Evolutionary conservation across 2,329 filamentous ascomycete genomes (phyloP), one percentile per base, ranked within the genome.

Genomic region (Penicillium thymicola): DNA sequence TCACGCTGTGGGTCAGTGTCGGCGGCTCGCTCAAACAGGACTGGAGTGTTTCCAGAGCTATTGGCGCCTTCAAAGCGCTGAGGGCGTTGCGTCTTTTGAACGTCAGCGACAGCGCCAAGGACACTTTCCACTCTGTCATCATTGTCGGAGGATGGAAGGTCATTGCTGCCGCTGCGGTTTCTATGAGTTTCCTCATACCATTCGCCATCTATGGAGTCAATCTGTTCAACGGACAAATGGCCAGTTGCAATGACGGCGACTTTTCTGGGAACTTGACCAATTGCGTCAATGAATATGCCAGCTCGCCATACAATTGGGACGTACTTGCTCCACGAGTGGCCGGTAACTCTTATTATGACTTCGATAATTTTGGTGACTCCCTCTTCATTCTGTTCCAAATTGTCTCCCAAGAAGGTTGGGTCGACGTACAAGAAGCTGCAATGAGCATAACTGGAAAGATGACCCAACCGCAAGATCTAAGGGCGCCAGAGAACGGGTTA

Each of bases 361-460:
- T 99, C 70, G 94, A 99, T 73, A 89, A 95, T 70, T 99, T 99
- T 67, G 90, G 89, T n/a, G 85, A 90, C 52, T 89, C 93, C 0
- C 81, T 99, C 34, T 97, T 97, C 78, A 95, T 96, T 59, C 89
- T 99, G 58, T 99, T 97, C 78, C 92, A 97, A 73, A 97, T 99
- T 75, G 93, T 97, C 41, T 97, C 93, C 51, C 94, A 99, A 74
- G 95, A 99, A 80, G 94, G 94, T 34, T 99, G 95, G 94, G 87
- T 87, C 11, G 92, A 96, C 71, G 91, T 96, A n/a, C 90, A 94
- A 70, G 92, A 89, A 78, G 83, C 85, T 34, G 88, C 87, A 1
- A 89, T 96, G 77, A 85, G 86, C 32, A 94, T 97, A 62, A 92
- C 87, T 2, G 91, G 89, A 2, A 78, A 80, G 32, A 89, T 87